Percentiles rank a stretch among this genome's conserved stretches.
These are phyloP conservation scores for Glomus cerebriforme DNA, from an alignment of 192 early-diverging fungal species.

Conservation along the genomic window DNA sequence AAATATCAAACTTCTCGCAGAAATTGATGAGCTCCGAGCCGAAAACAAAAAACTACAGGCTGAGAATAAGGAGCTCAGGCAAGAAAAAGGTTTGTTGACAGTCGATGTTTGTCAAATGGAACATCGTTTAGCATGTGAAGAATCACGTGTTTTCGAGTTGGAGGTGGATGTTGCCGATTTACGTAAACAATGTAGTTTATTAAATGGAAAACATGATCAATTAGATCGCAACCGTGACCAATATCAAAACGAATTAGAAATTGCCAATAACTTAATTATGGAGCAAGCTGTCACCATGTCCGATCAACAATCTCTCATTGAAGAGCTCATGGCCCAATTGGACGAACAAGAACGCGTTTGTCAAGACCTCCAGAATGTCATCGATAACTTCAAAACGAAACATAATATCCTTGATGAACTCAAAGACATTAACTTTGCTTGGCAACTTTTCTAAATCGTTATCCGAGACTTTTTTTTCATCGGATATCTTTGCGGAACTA, in stretches of 20 bases:
- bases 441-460: background rate
- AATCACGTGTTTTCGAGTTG: slow-evolving; percentile 10
- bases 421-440: no score
- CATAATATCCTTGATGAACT: background rate
- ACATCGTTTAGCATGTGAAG: slow-evolving; percentile 10
- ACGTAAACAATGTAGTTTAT: background rate
- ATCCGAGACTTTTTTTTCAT: background rate
- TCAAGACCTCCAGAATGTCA: background rate
- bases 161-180: background rate
- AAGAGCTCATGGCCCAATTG: background rate
- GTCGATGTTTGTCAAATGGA: slow-evolving; percentile 24
- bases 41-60: background rate
- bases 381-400: background rate
- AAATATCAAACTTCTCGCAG: background rate
- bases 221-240: background rate
- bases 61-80: background rate
- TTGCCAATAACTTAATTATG: background rate
- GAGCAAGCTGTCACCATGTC: background rate
- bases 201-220: slow-evolving; percentile 1
- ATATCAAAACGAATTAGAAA: background rate
- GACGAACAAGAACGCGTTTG: slow-evolving; percentile 5
- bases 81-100: slow-evolving; percentile 3
- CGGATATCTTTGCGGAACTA: background rate
- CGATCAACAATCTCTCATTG: slow-evolving; percentile 7
- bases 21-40: background rate